Evolutionary conservation across 1,284 basidiomycete genomes (phyloP), one percentile per base, ranked within the genome.

Genomic region (Marasmius sp.): DNA sequence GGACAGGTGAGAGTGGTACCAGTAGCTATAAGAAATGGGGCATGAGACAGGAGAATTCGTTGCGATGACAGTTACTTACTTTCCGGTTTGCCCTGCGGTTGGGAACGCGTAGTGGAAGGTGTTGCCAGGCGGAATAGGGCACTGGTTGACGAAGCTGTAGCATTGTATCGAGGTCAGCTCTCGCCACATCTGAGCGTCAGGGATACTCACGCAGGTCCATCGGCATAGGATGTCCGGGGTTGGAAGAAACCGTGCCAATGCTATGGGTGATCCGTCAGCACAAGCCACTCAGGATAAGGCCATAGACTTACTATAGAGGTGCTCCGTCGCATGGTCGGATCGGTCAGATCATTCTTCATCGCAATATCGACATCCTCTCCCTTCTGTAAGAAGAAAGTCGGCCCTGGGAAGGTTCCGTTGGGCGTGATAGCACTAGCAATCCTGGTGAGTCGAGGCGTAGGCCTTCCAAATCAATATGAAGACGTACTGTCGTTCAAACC

Each of bases 101-200:
- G 67, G 66, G 60, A 75, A 74, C 12, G 69, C 64, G 52, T 75
- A 74, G 49, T 60, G 58, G 62, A 75, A 75, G 0, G 71, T 69
- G 18, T 70, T 49, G 9, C 64, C 67, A 0, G 75, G 75, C 0
- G 76, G 72, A 57, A 85, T 83, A 0, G 81, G 80, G 64, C 84
- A 85, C 65, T 79, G 78, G 41, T 69, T 73, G 12, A 75, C 72
- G 47, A 70, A 70, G 57, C 70, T 68, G 64, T 54, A 38, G 39
- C 5, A 63, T 63, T 18, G 12, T 10, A 6, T 51, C 39, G 37
- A 36, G 9, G 7, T 1, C 36, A 51, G 12, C 9, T 6, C n/a
- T n/a, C 3, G 20, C 6, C 7, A 43, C 52, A 43, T 55, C 27
- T 16, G 20, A 22, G 8, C 37, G 7, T 8, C 11, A 18, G 9